Evolutionary conservation across 371 early-diverging fungal genomes (phyloP).

Genomic region (Smittium mucronatum): DNA sequence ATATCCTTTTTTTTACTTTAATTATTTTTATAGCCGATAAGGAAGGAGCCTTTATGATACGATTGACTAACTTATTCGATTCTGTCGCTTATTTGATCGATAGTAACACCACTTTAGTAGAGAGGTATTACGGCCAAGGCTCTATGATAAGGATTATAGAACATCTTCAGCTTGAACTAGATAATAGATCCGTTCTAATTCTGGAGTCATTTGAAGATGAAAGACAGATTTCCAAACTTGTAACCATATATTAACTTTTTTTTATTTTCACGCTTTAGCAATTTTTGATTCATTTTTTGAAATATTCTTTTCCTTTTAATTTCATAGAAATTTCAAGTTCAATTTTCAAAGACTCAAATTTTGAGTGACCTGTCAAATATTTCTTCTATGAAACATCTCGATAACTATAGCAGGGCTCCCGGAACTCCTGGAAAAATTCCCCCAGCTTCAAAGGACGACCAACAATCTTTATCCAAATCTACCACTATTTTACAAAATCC

Average conservation of each 20-base stretch:
- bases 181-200: slow-evolving; percentile 56
- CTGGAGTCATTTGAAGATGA: slow-evolving; percentile 64
- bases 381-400: neutral
- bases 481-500: neutral
- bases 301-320: neutral
- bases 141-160: slow-evolving; percentile 77
- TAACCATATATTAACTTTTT: neutral
- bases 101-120: slow-evolving; percentile 66
- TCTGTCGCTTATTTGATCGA: slow-evolving; percentile 71
- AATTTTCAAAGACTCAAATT: neutral
- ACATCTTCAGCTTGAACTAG: slow-evolving; percentile 72
- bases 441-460: slow-evolving; percentile 10
- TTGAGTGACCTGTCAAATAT: neutral
- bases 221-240: slow-evolving; percentile 44
- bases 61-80: slow-evolving; percentile 73
- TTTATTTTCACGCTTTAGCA: neutral
- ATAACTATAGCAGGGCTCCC: neutral
- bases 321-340: slow-evolving; percentile 5
- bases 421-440: neutral
- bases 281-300: neutral
- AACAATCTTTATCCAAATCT: neutral
- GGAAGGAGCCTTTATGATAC: slow-evolving; percentile 31
- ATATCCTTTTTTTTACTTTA: neutral
- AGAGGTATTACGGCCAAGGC: slow-evolving; percentile 67
- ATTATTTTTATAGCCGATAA: slow-evolving; percentile 2